Evolutionary conservation across 768 basidiomycete genomes (phyloP).

Genomic region (Pisolithus sp.): DNA sequence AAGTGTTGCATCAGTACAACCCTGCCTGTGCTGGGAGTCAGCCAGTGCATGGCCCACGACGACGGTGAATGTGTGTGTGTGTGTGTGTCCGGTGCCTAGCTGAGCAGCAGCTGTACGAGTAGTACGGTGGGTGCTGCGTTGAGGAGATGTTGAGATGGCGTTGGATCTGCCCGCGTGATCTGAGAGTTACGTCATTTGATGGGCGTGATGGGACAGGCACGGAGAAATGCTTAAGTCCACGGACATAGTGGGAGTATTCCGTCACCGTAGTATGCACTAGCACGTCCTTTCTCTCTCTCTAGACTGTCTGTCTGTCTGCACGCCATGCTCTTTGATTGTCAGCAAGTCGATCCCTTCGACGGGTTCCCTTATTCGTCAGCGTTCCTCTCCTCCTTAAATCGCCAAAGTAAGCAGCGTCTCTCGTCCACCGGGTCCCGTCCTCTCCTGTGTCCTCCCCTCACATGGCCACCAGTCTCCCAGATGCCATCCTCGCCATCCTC

Average conservation of each 20-base stretch:
- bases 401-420: background rate
- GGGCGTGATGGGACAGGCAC: conserved; percentile 22
- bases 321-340: conserved; percentile 30
- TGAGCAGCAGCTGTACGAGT: no score
- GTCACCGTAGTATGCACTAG: conserved; percentile 33
- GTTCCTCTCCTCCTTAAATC: conserved; percentile 20
- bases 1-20: no score
- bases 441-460: conserved; percentile 13
- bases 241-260: conserved; percentile 29
- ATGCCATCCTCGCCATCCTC: conserved; percentile 15
- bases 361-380: conserved; percentile 28
- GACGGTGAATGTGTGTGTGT: no score
- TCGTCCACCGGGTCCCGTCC: background rate
- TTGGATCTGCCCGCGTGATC: no score
- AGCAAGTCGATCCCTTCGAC: conserved; percentile 30
- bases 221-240: conserved; percentile 34
- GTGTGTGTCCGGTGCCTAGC: no score
- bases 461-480: conserved; percentile 16
- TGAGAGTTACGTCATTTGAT: no score
- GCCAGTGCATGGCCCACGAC: no score
- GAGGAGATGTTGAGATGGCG: background rate
- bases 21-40: no score
- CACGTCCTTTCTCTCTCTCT: conserved; percentile 6
- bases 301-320: background rate
- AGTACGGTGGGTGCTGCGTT: background rate